These are phyloP conservation scores for Fusarium ramigenum DNA, from an alignment of 2,329 filamentous ascomycete genomes.

Conservation along the genomic window DNA sequence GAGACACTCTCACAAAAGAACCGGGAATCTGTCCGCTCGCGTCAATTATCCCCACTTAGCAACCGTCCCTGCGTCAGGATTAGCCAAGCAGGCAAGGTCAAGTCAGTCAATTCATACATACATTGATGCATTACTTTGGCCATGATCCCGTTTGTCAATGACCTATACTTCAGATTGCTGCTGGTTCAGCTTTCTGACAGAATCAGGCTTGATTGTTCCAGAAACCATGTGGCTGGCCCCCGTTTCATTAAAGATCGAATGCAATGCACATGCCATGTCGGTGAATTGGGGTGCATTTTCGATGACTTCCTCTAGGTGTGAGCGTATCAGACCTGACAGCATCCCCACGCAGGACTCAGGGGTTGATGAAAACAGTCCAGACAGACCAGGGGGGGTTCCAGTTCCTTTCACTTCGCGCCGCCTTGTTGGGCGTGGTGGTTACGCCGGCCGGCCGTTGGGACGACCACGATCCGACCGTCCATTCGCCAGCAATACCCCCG, in stretches of 20 bases:
- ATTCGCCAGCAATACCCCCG: slow-evolving; percentile 18
- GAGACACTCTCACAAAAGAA: neutral
- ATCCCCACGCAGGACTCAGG: slow-evolving; percentile 1
- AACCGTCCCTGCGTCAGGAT: slow-evolving; percentile 3
- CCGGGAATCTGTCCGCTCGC: neutral
- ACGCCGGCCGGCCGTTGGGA: slow-evolving; percentile 28
- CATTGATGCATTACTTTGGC: neutral
- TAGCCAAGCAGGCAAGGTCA: neutral
- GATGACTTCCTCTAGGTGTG: slow-evolving; percentile 1
- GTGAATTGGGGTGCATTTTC: neutral
- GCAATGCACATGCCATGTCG: slow-evolving; percentile 13
- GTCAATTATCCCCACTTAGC: neutral
- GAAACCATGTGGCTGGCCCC: slow-evolving; percentile 25
- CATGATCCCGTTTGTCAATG: neutral
- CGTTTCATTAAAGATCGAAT: slow-evolving; percentile 24
- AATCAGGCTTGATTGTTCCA: slow-evolving; percentile 9
- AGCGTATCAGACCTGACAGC: neutral
- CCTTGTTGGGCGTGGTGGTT: slow-evolving; percentile 35
- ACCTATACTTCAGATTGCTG: neutral
- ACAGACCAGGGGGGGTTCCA: neutral
- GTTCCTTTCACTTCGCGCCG: slow-evolving; percentile 3
- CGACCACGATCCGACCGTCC: slow-evolving; percentile 35
- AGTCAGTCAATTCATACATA: neutral
- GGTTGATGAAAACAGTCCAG: neutral
- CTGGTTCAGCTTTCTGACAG: slow-evolving; percentile 13